Evolutionary conservation across 225 moss, liverwort and hornwort genomes (phyloP).

Genomic region (Neckera pumila): DNA sequence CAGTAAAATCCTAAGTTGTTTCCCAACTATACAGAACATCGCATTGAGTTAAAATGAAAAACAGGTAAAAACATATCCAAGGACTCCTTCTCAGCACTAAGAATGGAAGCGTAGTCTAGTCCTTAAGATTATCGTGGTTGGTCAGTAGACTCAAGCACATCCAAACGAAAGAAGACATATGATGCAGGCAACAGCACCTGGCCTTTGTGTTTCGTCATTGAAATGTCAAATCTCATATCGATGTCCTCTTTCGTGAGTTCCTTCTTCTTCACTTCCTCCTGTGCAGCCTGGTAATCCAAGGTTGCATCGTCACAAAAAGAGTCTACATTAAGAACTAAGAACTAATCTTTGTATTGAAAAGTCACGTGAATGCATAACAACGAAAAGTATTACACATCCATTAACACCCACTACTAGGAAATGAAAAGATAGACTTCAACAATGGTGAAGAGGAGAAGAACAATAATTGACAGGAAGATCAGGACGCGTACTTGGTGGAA

Average conservation of each 20-base stretch:
- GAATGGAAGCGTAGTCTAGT: background rate
- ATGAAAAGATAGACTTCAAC: background rate
- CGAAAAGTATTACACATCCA: background rate
- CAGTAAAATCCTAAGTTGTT: background rate
- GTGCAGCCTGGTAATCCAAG: conserved; percentile 30
- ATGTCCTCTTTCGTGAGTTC: conserved; percentile 77
- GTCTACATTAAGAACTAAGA: background rate
- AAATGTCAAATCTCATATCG: conserved; percentile 75
- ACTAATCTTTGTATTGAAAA: background rate
- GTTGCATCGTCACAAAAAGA: background rate
- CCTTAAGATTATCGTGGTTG: background rate
- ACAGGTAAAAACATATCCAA: background rate
- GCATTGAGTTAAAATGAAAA: background rate
- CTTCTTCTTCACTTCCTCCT: conserved; percentile 69
- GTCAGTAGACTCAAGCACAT: background rate
- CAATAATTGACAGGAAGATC: background rate
- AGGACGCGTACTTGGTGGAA: conserved; percentile 64
- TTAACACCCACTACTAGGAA: background rate
- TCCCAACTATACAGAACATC: background rate
- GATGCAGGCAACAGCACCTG: conserved; percentile 36
- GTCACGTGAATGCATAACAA: background rate
- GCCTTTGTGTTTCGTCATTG: conserved; percentile 85
- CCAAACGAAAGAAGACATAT: background rate
- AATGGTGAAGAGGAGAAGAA: background rate
- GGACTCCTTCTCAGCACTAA: background rate